These are phyloP conservation scores for Danielia reshetovae DNA, from an alignment of 805 yeast genomes.

Conservation along the genomic window DNA sequence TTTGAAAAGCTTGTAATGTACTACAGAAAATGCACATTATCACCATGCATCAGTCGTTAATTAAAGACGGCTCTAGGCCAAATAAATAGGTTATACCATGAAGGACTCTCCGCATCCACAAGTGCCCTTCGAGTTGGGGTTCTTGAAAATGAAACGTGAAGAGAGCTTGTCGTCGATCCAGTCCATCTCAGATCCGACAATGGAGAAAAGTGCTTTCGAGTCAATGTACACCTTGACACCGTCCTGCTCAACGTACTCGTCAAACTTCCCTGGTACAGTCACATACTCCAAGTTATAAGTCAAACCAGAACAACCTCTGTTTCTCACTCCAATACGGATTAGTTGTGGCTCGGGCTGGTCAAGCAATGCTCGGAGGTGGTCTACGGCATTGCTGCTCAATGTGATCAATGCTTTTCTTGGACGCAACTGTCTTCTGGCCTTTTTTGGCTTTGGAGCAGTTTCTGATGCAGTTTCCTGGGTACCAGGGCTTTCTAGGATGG, in stretches of 20 bases:
- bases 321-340: constrained; percentile 89
- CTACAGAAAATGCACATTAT: too few relatives aligned
- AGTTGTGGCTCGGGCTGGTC: constrained; percentile 84
- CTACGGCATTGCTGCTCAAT: constrained; percentile 68
- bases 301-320: constrained; percentile 95
- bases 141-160: constrained; percentile 84
- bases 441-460: constrained; percentile 15
- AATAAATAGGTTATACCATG: constrained; percentile 63
- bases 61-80: too few relatives aligned
- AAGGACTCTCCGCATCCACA: constrained; percentile 99
- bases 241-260: constrained; percentile 88
- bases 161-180: constrained; percentile 93
- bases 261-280: constrained; percentile 87
- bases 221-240: constrained; percentile 91
- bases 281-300: constrained; percentile 91
- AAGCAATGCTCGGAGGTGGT: constrained; percentile 62
- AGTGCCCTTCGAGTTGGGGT: constrained; percentile 96
- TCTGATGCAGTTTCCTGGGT: not conserved
- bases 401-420: constrained; percentile 91
- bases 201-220: constrained; percentile 91
- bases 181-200: constrained; percentile 97
- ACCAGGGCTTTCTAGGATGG: not conserved
- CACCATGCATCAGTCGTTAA: too few relatives aligned
- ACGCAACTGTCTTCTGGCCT: constrained; percentile 58
- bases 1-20: too few relatives aligned